A percentile compares a stretch with the other conserved stretches of the same genome.
Evolutionary conservation across 1,284 basidiomycete species (phyloP).

Genomic region (Melampsora americana): DNA sequence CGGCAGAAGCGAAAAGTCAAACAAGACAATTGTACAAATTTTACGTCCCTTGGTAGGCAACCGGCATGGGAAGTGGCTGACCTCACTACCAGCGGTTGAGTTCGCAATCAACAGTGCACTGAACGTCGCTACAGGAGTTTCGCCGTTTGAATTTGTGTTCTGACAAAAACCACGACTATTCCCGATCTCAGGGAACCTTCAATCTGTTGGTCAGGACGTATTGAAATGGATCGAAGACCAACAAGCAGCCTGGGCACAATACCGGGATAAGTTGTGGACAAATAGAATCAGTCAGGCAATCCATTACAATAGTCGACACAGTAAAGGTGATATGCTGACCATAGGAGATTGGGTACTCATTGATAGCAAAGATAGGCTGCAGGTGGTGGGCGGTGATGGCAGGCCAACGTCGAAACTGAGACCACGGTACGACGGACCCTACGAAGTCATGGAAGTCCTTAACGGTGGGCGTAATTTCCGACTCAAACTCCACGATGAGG

Average conservation of each 20-base stretch:
- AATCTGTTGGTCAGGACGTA: neutral
- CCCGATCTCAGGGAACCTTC: slow-evolving; percentile 29
- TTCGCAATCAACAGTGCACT: slow-evolving; percentile 45
- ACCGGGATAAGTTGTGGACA: neutral
- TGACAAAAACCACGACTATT: slow-evolving; percentile 43
- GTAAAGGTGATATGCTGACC: neutral
- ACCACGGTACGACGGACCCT: neutral
- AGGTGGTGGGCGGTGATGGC: too few relatives aligned
- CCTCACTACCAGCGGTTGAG: too few relatives aligned
- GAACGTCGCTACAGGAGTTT: slow-evolving; percentile 45
- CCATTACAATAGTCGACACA: neutral
- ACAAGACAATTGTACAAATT: too few relatives aligned
- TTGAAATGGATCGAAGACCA: neutral
- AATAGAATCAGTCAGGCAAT: neutral
- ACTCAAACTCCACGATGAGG: neutral
- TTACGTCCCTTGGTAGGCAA: too few relatives aligned
- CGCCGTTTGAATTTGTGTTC: slow-evolving; percentile 44
- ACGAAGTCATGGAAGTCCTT: neutral
- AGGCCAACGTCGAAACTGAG: neutral
- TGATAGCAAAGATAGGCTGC: too few relatives aligned
- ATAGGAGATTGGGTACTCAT: neutral
- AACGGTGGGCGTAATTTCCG: neutral
- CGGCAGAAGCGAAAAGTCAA: too few relatives aligned
- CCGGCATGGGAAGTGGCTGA: too few relatives aligned
- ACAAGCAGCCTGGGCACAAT: neutral